phyloP scores from a whole-genome alignment of 148 eudicot species.

The Nepenthes gracilis region DNA sequence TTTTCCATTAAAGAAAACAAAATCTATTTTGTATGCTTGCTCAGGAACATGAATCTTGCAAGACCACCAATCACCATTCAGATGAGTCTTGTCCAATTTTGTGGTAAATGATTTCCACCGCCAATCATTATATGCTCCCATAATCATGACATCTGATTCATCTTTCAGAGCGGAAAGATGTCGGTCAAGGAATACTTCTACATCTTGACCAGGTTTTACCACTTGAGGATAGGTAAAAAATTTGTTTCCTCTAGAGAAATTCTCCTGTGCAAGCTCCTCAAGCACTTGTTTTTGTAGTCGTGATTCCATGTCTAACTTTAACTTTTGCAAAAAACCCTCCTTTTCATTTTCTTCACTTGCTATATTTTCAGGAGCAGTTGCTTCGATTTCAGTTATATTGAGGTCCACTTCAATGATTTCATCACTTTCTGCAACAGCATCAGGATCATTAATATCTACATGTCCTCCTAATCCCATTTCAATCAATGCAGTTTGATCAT shows the following conservation, averaged over 20 bases:
- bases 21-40: constrained; percentile 81
- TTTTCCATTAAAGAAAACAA: constrained; percentile 76
- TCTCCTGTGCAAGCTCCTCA: constrained; percentile 56
- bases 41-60: constrained; percentile 74
- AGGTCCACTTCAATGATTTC: constrained; percentile 4
- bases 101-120: constrained; percentile 75
- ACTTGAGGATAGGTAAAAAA: constrained; percentile 60
- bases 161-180: constrained; percentile 58
- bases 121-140: constrained; percentile 98
- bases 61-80: constrained; percentile 95
- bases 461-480: not conserved
- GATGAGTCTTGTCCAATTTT: constrained; percentile 52
- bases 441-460: too few relatives aligned
- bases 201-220: constrained; percentile 53
- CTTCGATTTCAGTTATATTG: constrained; percentile 10
- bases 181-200: constrained; percentile 69
- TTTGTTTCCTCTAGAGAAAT: constrained; percentile 44
- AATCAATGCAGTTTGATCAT: not conserved
- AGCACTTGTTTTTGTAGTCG: constrained; percentile 35
- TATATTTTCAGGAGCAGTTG: constrained; percentile 2
- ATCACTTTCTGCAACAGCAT: not conserved
- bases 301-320: constrained; percentile 68
- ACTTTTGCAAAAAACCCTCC: constrained; percentile 17
- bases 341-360: constrained; percentile 8
- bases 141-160: constrained; percentile 58